Evolutionary conservation across 2,329 filamentous ascomycete species (phyloP).

Genomic region (Ophiostoma sp.): DNA sequence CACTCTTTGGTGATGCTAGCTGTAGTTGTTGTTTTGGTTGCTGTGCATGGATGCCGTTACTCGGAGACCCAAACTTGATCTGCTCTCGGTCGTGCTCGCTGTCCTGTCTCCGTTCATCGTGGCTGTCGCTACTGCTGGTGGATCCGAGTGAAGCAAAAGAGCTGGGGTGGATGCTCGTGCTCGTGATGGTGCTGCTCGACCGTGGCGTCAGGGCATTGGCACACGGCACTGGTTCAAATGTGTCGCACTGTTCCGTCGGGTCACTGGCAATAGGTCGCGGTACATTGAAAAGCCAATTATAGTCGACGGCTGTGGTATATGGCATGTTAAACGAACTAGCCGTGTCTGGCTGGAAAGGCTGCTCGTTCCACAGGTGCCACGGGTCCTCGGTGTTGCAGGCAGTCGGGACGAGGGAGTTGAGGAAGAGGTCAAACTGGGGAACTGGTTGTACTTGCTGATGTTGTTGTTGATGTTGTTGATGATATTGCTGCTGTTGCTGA

Average conservation of each 20-base stretch:
- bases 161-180: background rate
- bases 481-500: background rate
- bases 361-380: constrained; percentile 19
- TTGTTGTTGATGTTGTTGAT: background rate
- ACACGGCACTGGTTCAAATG: background rate
- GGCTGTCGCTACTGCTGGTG: background rate
- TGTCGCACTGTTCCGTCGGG: background rate
- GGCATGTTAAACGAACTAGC: constrained; percentile 27
- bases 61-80: background rate
- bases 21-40: constrained; percentile 3
- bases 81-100: background rate
- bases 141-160: background rate
- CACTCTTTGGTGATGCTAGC: background rate
- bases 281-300: constrained; percentile 26
- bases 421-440: background rate
- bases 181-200: constrained; percentile 8
- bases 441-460: background rate
- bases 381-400: background rate
- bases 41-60: background rate
- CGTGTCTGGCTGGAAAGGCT: constrained; percentile 25
- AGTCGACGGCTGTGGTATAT: constrained; percentile 24
- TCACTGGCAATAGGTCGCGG: background rate
- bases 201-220: constrained; percentile 4
- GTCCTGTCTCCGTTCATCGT: constrained; percentile 3
- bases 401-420: background rate